Evolutionary conservation across 306 rosid species (phyloP).

Genomic region (Lablab purpureus): DNA sequence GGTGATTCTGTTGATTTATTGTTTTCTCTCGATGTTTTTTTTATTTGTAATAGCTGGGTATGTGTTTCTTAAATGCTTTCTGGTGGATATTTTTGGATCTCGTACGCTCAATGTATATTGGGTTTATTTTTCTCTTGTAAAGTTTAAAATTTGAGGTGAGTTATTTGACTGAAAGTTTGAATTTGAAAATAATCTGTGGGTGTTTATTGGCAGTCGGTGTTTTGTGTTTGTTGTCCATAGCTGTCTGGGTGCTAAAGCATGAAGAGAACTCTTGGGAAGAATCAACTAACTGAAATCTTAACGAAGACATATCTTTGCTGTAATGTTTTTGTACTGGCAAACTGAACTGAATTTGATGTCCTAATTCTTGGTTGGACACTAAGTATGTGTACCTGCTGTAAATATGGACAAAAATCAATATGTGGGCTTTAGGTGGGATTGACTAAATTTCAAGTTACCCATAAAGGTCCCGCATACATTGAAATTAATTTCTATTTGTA

Average conservation of each 20-base stretch:
- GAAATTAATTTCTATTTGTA: conserved; percentile 25
- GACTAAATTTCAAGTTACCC: conserved; percentile 56
- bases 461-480: conserved; percentile 68
- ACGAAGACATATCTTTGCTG: not conserved
- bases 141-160: not conserved
- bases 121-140: not conserved
- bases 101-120: not conserved
- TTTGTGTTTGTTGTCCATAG: not conserved
- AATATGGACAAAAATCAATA: conserved; percentile 70
- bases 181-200: not conserved
- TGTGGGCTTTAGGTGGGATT: conserved; percentile 80
- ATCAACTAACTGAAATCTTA: not conserved
- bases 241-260: not conserved
- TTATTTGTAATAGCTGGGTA: not conserved
- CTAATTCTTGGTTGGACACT: conserved; percentile 89
- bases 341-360: conserved; percentile 54
- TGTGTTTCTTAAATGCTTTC: too few species aligned
- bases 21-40: not conserved
- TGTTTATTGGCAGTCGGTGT: not conserved
- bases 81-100: conserved; percentile 35
- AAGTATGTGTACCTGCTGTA: conserved; percentile 76
- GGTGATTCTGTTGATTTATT: not conserved
- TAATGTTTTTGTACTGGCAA: not conserved
- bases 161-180: conserved; percentile 5
- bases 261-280: not conserved